These are phyloP conservation scores for Ceratonia siliqua DNA, from an alignment of 306 rosid species.

Conservation along the genomic window DNA sequence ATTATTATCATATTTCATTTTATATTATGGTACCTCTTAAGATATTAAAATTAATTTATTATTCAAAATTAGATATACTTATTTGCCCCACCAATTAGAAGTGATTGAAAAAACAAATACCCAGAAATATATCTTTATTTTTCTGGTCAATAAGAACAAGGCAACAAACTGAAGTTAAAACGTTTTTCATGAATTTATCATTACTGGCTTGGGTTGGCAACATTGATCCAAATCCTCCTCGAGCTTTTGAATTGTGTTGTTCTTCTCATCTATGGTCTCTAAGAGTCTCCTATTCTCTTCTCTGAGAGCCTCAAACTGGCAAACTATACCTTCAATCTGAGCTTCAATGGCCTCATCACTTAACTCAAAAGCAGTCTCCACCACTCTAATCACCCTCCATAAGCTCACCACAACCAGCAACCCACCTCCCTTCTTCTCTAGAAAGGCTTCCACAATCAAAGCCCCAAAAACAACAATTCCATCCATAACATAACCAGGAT, in stretches of 20 bases:
- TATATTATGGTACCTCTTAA: too few relatives aligned
- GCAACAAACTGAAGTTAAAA: neutral
- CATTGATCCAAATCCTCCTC: constrained; percentile 44
- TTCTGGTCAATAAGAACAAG: neutral
- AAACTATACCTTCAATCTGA: constrained; percentile 54
- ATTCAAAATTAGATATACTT: too few relatives aligned
- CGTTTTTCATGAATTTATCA: neutral
- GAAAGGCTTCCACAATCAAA: constrained; percentile 51
- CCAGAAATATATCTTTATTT: too few relatives aligned
- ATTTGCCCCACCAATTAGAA: too few relatives aligned
- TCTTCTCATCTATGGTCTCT: constrained; percentile 43
- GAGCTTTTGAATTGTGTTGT: constrained; percentile 46
- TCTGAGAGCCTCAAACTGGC: constrained; percentile 51
- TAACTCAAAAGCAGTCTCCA: constrained; percentile 74
- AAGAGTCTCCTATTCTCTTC: constrained; percentile 56
- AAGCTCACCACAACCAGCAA: constrained; percentile 64
- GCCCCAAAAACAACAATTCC: constrained; percentile 58
- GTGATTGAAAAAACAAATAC: too few relatives aligned
- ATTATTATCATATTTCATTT: too few relatives aligned
- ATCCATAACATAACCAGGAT: constrained; percentile 56
- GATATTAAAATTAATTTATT: too few relatives aligned
- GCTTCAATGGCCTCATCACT: constrained; percentile 81
- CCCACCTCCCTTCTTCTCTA: constrained; percentile 68
- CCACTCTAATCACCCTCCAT: constrained; percentile 76
- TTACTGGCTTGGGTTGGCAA: constrained; percentile 4